These are phyloP conservation scores for Tetraselmis striata DNA, from an alignment of 139 green algal species.

Conservation along the genomic window DNA sequence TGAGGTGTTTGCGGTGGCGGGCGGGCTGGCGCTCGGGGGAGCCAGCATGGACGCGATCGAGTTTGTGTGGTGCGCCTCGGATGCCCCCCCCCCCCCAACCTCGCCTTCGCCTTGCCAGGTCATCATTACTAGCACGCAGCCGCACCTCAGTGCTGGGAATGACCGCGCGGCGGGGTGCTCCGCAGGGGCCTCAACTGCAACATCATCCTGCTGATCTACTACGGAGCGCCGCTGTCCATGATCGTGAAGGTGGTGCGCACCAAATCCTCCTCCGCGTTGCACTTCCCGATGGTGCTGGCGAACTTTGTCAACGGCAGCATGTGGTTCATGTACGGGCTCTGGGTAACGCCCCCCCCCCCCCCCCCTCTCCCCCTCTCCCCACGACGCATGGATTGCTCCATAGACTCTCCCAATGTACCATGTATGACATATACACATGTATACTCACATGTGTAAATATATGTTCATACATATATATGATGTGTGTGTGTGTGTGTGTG, in stretches of 20 bases:
- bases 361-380: not conserved
- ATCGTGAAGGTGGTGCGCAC: slow-evolving; percentile 1
- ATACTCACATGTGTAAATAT: too few relatives aligned
- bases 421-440: too few relatives aligned
- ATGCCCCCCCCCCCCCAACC: not conserved
- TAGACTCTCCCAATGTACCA: too few relatives aligned
- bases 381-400: not conserved
- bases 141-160: not conserved
- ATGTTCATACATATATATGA: not conserved
- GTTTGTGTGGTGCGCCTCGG: not conserved
- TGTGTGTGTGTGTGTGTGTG: too few relatives aligned
- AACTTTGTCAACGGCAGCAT: slow-evolving; percentile 8
- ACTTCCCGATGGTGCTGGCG: slow-evolving; percentile 10
- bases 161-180: not conserved
- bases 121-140: slow-evolving; percentile 1
- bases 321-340: slow-evolving; percentile 11
- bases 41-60: not conserved
- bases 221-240: slow-evolving; percentile 5
- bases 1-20: not conserved
- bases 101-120: not conserved
- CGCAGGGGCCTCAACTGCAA: slow-evolving; percentile 13
- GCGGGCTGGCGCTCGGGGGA: not conserved
- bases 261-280: slow-evolving; percentile 14
- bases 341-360: not conserved
- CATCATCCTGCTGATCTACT: slow-evolving; percentile 12